phyloP scores from a whole-genome alignment of 768 basidiomycete species.

The Pilatotrama ljubarskyi region DNA sequence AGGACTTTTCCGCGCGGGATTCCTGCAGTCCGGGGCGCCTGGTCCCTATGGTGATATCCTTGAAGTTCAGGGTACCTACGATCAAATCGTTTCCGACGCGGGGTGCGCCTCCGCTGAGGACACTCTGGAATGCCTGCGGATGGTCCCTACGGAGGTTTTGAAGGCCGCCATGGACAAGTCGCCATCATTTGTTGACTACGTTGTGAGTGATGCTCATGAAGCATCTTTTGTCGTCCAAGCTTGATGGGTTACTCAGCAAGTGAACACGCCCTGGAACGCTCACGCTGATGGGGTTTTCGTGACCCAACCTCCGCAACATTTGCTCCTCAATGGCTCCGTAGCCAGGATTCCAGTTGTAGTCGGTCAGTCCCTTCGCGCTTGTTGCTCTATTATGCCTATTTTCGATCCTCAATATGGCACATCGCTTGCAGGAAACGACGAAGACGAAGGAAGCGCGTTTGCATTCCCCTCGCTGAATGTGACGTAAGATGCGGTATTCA shows the following conservation, averaged over 20 bases:
- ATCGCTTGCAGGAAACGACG: constrained; percentile 7
- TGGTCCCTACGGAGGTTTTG: constrained; percentile 7
- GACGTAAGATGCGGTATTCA: neutral
- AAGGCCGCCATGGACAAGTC: constrained; percentile 13
- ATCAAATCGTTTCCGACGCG: constrained; percentile 9
- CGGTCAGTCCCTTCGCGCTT: constrained; percentile 1
- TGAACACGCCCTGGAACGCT: constrained; percentile 18
- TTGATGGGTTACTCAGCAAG: neutral
- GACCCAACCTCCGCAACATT: constrained; percentile 7
- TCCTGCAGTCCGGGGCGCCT: constrained; percentile 31
- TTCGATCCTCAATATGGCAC: neutral
- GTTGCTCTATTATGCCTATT: neutral
- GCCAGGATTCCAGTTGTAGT: constrained; percentile 20
- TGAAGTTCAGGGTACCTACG: constrained; percentile 8
- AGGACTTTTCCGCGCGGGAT: constrained; percentile 34
- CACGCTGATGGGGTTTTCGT: constrained; percentile 24
- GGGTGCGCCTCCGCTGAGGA: constrained; percentile 13
- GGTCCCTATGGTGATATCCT: constrained; percentile 4
- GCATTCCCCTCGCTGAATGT: constrained; percentile 12
- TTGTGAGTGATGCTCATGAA: neutral
- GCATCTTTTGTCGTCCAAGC: neutral
- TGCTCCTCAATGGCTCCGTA: constrained; percentile 13
- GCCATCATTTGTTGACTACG: constrained; percentile 11
- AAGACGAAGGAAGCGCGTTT: constrained; percentile 25
- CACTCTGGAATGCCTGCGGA: constrained; percentile 24